Evolutionary conservation across 2,329 filamentous ascomycete genomes (phyloP).

Genomic region (Ceratocystis harringtonii): DNA sequence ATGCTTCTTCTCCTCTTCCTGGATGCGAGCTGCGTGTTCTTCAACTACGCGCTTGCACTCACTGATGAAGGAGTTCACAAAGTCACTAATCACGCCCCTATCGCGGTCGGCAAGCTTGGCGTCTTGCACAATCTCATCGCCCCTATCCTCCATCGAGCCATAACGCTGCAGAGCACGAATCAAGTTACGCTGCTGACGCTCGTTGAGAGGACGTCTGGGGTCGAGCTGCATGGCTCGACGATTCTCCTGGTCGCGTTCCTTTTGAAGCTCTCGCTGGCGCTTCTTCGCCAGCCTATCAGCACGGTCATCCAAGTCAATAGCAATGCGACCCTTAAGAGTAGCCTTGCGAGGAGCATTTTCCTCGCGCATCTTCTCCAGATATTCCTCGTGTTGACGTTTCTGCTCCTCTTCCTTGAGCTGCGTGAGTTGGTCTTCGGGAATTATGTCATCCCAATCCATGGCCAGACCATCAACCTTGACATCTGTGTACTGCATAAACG

Average conservation of each 20-base stretch:
- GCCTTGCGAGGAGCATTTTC: slow-evolving; percentile 72
- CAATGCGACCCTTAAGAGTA: slow-evolving; percentile 41
- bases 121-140: slow-evolving; percentile 74
- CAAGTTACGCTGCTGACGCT: slow-evolving; percentile 86
- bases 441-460: slow-evolving; percentile 96
- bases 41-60: slow-evolving; percentile 44
- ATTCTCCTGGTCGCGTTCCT: slow-evolving; percentile 62
- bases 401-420: slow-evolving; percentile 83
- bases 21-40: slow-evolving; percentile 53
- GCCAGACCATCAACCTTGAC: slow-evolving; percentile 73
- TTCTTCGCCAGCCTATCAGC: slow-evolving; percentile 52
- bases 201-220: slow-evolving; percentile 74
- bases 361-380: slow-evolving; percentile 66
- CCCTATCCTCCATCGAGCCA: slow-evolving; percentile 76
- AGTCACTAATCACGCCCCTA: slow-evolving; percentile 57
- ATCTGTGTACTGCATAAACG: slow-evolving; percentile 95
- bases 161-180: slow-evolving; percentile 83
- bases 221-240: slow-evolving; percentile 61
- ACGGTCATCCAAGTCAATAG: slow-evolving; percentile 46
- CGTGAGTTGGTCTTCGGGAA: slow-evolving; percentile 82
- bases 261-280: slow-evolving; percentile 45
- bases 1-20: slow-evolving; percentile 66
- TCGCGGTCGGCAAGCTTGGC: slow-evolving; percentile 75
- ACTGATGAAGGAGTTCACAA: slow-evolving; percentile 59
- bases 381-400: slow-evolving; percentile 65